Evolutionary conservation across 805 yeast genomes (phyloP).

Genomic region (Candida endomychidarum): DNA sequence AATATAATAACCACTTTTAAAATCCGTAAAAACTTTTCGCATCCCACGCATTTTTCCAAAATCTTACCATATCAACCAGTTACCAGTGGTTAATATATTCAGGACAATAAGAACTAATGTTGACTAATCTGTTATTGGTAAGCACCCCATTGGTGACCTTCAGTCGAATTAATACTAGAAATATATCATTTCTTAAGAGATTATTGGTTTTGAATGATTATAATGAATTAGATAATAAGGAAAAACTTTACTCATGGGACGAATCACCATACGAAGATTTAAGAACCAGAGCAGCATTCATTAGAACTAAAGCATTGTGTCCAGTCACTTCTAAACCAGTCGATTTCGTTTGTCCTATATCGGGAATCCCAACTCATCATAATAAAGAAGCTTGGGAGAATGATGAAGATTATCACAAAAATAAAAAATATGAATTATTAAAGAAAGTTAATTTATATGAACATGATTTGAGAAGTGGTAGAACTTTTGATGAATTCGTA

Average conservation of each 20-base stretch:
- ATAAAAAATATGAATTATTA: constrained; percentile 67
- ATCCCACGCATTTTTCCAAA: neutral
- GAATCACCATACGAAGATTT: constrained; percentile 85
- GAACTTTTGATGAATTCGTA: constrained; percentile 93
- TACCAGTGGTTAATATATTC: too few species aligned
- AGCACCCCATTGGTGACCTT: neutral
- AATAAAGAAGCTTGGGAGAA: constrained; percentile 84
- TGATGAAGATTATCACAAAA: constrained; percentile 69
- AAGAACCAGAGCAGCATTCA: constrained; percentile 87
- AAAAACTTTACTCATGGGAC: constrained; percentile 67
- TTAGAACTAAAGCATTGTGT: constrained; percentile 82
- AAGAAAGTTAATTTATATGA: constrained; percentile 89
- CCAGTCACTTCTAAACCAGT: constrained; percentile 85
- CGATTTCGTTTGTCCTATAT: constrained; percentile 82
- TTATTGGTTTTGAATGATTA: constrained; percentile 36
- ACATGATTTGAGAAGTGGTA: constrained; percentile 91
- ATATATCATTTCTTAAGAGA: constrained; percentile 39
- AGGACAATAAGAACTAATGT: too few species aligned
- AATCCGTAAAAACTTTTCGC: neutral
- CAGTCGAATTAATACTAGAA: constrained; percentile 16
- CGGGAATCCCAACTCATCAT: constrained; percentile 97
- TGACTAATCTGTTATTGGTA: neutral
- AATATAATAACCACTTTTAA: too few species aligned
- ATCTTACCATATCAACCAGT: constrained; percentile 1
- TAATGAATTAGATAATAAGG: constrained; percentile 25